phyloP scores from a whole-genome alignment of 202 grass and related monocot genomes.

The Setaria viridis region DNA sequence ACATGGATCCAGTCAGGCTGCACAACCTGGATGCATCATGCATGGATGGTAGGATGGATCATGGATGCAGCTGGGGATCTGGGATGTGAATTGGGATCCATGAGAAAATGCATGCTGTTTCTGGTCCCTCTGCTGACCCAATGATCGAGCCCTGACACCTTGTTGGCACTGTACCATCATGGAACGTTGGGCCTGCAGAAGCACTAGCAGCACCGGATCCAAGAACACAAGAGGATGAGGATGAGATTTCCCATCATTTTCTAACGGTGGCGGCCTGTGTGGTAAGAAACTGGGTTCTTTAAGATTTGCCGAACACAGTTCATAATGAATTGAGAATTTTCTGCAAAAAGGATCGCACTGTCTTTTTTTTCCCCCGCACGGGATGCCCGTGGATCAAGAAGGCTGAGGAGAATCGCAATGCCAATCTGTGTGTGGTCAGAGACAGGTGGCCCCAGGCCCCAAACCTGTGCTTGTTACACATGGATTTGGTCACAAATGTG shows the following conservation, averaged over 20 bases:
- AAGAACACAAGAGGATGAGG: not conserved
- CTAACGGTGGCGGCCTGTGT: too few relatives aligned
- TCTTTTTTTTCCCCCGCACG: too few relatives aligned
- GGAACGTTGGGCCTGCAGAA: not conserved
- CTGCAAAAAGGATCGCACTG: not conserved
- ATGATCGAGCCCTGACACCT: conserved; percentile 22
- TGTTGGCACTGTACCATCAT: conserved; percentile 25
- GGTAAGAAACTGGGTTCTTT: not conserved
- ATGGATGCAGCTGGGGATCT: not conserved
- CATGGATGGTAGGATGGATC: not conserved
- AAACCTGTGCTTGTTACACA: not conserved
- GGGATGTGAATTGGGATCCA: not conserved
- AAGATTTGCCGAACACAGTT: not conserved
- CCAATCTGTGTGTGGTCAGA: not conserved
- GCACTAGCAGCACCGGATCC: not conserved
- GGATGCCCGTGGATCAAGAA: not conserved
- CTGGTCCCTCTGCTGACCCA: conserved; percentile 27
- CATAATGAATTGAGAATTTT: not conserved
- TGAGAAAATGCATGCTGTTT: not conserved
- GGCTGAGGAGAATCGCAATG: not conserved
- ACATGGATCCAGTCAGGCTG: conserved; percentile 13
- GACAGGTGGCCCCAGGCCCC: not conserved
- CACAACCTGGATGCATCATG: conserved; percentile 12
- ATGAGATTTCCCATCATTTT: not conserved
- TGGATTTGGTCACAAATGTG: not conserved